phyloP scores from a whole-genome alignment of 208 protist species.

The Trypanosoma melophagium region DNA sequence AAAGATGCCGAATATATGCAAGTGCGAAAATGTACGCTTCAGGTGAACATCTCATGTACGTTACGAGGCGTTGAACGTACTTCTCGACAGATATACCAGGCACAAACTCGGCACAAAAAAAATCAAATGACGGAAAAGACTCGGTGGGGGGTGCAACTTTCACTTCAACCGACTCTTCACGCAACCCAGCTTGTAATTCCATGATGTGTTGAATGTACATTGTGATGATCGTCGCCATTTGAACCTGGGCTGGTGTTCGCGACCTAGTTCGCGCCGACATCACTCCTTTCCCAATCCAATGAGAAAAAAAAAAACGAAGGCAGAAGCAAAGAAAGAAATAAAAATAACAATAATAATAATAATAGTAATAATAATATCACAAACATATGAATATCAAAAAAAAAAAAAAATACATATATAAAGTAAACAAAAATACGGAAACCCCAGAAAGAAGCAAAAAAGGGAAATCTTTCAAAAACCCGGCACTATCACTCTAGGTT shows the following conservation, averaged over 20 bases:
- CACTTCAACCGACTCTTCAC: not conserved
- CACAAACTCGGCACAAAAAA: slow-evolving; percentile 45
- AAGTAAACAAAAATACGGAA: no score
- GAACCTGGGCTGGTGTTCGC: slow-evolving; percentile 35
- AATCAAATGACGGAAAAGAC: slow-evolving; percentile 43
- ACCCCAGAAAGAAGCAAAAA: no score
- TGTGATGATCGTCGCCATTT: slow-evolving; percentile 38
- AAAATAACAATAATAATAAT: no score
- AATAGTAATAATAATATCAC: no score
- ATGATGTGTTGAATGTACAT: slow-evolving; percentile 45
- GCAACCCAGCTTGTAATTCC: slow-evolving; percentile 18
- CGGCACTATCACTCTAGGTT: no score
- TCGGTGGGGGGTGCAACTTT: slow-evolving; percentile 18
- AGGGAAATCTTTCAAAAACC: no score
- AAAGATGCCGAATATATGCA: slow-evolving; percentile 44
- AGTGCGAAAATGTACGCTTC: slow-evolving; percentile 55
- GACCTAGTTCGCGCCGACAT: slow-evolving; percentile 20
- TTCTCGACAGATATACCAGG: slow-evolving; percentile 44
- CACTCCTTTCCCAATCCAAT: not conserved
- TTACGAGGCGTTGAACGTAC: slow-evolving; percentile 49
- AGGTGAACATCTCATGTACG: slow-evolving; percentile 47
- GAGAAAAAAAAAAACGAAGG: slow-evolving; percentile 2
- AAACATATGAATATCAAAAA: no score
- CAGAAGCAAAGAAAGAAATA: slow-evolving; percentile 1
- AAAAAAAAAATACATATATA: no score